Evolutionary conservation across 768 basidiomycete genomes (phyloP).

Genomic region (Wakefieldia striispora): DNA sequence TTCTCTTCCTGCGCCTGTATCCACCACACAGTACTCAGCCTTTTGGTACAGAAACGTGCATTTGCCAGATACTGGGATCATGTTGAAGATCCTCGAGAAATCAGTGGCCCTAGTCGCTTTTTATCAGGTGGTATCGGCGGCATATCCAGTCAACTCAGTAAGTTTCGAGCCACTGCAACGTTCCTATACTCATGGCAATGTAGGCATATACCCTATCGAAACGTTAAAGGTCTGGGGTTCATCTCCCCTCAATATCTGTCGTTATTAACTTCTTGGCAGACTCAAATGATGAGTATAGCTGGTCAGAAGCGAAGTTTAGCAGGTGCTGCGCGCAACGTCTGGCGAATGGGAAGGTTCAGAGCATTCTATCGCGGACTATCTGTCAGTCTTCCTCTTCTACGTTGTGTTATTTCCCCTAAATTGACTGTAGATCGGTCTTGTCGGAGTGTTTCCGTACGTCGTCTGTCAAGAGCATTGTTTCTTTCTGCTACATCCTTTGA

Average conservation of each 20-base stretch:
- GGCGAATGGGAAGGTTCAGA: conserved; percentile 72
- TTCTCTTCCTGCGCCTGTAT: conserved; percentile 20
- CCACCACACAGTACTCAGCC: conserved; percentile 17
- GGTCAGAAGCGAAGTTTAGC: conserved; percentile 57
- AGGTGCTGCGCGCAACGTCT: conserved; percentile 68
- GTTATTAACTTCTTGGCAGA: conserved; percentile 39
- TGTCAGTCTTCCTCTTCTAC: conserved; percentile 48
- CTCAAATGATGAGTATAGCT: conserved; percentile 95
- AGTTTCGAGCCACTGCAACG: conserved; percentile 28
- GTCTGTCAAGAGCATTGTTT: background rate
- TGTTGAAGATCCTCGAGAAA: conserved; percentile 84
- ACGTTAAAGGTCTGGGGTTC: conserved; percentile 72
- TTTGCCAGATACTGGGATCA: conserved; percentile 91
- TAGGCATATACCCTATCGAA: conserved; percentile 96
- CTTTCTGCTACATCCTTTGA: conserved; percentile 3
- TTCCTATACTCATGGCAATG: conserved; percentile 15
- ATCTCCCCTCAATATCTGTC: background rate
- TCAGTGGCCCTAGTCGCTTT: conserved; percentile 91
- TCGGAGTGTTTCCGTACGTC: conserved; percentile 95
- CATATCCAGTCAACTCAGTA: conserved; percentile 87
- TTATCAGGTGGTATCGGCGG: conserved; percentile 95
- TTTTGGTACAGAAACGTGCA: conserved; percentile 72
- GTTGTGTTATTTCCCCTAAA: conserved; percentile 12
- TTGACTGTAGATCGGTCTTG: conserved; percentile 72
- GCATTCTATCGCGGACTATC: conserved; percentile 90